Conservation (phyloP, 805 yeast genomes). For the Candida montana region DNA sequence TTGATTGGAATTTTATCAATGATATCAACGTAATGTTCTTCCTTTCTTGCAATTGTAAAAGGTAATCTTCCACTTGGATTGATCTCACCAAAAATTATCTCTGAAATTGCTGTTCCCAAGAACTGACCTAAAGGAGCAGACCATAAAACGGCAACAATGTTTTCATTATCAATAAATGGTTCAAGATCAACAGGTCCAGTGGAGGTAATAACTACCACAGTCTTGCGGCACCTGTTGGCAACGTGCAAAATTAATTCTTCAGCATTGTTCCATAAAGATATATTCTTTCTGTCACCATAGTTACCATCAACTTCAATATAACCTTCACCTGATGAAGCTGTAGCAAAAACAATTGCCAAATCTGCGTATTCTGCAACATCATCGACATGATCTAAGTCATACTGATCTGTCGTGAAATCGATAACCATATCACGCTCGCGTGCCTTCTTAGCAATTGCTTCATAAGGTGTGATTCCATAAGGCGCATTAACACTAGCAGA, state of each 20-base stretch:
- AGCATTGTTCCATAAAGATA: constrained; percentile 51
- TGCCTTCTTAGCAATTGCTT: constrained; percentile 47
- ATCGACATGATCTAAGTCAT: constrained; percentile 39
- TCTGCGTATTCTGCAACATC: constrained; percentile 46
- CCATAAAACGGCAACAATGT: constrained; percentile 51
- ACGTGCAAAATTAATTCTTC: constrained; percentile 46
- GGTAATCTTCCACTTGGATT: constrained; percentile 62
- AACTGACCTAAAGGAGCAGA: constrained; percentile 53
- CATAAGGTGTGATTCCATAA: constrained; percentile 52
- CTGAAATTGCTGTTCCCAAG: constrained; percentile 53
- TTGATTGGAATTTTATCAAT: constrained; percentile 32
- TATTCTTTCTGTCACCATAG: constrained; percentile 52
- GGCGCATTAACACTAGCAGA: constrained; percentile 56
- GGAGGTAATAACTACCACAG: constrained; percentile 53
- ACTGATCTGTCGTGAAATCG: constrained; percentile 40
- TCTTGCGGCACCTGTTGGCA: constrained; percentile 45
- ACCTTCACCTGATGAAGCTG: constrained; percentile 56
- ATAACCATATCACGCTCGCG: constrained; percentile 39
- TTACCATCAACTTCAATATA: constrained; percentile 52
- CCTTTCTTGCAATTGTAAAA: constrained; percentile 53
- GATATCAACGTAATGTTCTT: constrained; percentile 42
- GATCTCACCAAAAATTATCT: constrained; percentile 53
- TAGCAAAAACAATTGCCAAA: constrained; percentile 48
- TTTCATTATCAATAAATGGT: constrained; percentile 48
- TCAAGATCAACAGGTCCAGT: constrained; percentile 61